Evolutionary conservation across 2,329 filamentous ascomycete genomes (phyloP), one percentile per base, ranked within the genome.

Genomic region (Plenodomus lindquistii): DNA sequence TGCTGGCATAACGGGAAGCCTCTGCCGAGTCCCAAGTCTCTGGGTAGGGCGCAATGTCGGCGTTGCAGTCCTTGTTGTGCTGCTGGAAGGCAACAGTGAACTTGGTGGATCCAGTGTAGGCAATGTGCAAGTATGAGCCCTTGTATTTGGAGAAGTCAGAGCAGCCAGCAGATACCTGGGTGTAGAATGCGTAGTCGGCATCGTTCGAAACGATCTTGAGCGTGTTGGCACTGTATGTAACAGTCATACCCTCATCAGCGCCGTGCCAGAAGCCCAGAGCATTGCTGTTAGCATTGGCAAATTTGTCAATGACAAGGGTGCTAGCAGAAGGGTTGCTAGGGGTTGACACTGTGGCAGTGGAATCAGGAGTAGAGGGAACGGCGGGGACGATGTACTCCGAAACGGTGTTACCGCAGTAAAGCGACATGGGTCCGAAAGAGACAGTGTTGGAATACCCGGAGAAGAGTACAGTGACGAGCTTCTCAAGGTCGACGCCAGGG

Each of bases 11-110:
- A 37, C 85, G 79, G 3, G 77, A 73, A 1, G 85, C 85, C 66
- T 88, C 84, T 16, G 87, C 74, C 0, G 83, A 85, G 65, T 88
- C 85, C 77, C 85, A 85, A 0, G 85, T 87, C 64, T 83, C 83
- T 0, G 85, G 85, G 60, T 79, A 87, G 0, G 86, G 85, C 16
- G 77, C 77, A 20, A 81, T 74, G 16, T 67, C 62, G 4, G 78
- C 71, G 62, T 84, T 77, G 63, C 86, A 88, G 16, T 77, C 70
- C 17, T 74, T 72, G 59, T 89, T 89, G 71, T 87, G 81, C 70
- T 88, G 85, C 59, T 86, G 85, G 42, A 89, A 67, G 1, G 85
- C 79, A 38, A 88, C 74, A 6, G 80, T 83, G 68, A 88, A 89
- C 20, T 81, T 79, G 55, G 78, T 82, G 61, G 78, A 82, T 8